Evolutionary conservation across 75 land plant species (phyloP).

Genomic region (Cupressus sempervirens): DNA sequence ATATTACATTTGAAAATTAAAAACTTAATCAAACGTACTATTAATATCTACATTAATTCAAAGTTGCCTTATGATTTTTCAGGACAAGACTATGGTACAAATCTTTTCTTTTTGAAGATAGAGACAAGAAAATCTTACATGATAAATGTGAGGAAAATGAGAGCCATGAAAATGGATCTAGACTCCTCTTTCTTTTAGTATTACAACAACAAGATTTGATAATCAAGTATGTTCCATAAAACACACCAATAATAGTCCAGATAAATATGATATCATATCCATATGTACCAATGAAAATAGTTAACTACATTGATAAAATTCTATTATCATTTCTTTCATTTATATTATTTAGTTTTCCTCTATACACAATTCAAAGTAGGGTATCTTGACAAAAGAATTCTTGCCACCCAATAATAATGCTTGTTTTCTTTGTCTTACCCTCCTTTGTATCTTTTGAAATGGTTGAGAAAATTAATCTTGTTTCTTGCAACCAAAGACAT

Average conservation of each 20-base stretch:
- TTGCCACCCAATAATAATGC: constrained; percentile 80
- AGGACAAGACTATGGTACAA: not conserved
- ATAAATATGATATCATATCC: constrained; percentile 48
- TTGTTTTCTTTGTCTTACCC: constrained; percentile 62
- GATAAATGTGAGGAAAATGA: constrained; percentile 39
- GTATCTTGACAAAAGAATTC: not conserved
- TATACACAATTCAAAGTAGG: not conserved
- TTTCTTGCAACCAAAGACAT: not conserved
- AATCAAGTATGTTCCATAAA: constrained; percentile 26
- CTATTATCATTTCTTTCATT: not conserved
- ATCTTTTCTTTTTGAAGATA: not conserved
- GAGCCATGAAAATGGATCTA: constrained; percentile 21
- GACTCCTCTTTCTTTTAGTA: constrained; percentile 13
- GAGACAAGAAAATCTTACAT: constrained; percentile 39
- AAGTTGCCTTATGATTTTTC: not conserved
- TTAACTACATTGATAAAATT: constrained; percentile 31
- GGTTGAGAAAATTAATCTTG: constrained; percentile 47
- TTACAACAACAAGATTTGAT: constrained; percentile 16
- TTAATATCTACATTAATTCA: not conserved
- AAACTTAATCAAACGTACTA: not conserved
- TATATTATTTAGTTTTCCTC: constrained; percentile 3
- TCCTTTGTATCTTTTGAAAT: constrained; percentile 58
- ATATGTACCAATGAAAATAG: constrained; percentile 48
- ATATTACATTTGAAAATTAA: not conserved
- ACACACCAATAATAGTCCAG: constrained; percentile 56